Evolutionary conservation across 352 stramenopile genomes (phyloP).

Genomic region (Phytophthora niederhauseri): DNA sequence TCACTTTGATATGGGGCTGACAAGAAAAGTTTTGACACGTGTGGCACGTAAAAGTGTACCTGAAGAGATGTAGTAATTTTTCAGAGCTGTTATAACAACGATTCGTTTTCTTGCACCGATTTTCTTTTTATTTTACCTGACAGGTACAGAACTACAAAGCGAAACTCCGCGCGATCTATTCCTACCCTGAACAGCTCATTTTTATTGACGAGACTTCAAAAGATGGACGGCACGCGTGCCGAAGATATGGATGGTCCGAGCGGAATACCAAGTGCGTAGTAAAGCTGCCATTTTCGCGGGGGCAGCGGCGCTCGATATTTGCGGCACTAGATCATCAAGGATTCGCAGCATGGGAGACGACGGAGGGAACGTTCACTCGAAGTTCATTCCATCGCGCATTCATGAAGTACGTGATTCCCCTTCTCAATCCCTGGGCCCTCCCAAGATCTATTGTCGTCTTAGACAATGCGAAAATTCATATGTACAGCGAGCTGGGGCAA

Average conservation of each 20-base stretch:
- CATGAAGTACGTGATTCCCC: neutral
- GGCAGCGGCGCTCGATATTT: neutral
- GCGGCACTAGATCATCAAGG: neutral
- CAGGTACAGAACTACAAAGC: neutral
- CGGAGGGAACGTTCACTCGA: neutral
- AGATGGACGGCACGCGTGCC: neutral
- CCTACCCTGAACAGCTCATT: neutral
- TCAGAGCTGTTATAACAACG: neutral
- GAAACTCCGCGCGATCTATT: neutral
- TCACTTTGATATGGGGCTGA: neutral
- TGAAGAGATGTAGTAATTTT: neutral
- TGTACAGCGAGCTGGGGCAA: slow-evolving; percentile 28
- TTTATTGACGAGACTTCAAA: neutral
- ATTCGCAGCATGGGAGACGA: neutral
- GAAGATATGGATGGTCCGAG: neutral
- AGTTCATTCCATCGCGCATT: slow-evolving; percentile 12
- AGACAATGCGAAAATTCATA: slow-evolving; percentile 33
- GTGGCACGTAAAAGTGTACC: neutral
- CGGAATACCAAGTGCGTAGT: neutral
- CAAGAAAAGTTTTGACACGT: neutral
- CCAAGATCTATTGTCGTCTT: slow-evolving; percentile 31
- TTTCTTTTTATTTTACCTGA: no score
- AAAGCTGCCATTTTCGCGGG: neutral
- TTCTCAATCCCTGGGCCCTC: slow-evolving; percentile 24
- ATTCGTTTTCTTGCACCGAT: no score